Base-by-base conservation (phyloP, 1,284 basidiomycete genomes). In the Tilletia indica region DNA sequence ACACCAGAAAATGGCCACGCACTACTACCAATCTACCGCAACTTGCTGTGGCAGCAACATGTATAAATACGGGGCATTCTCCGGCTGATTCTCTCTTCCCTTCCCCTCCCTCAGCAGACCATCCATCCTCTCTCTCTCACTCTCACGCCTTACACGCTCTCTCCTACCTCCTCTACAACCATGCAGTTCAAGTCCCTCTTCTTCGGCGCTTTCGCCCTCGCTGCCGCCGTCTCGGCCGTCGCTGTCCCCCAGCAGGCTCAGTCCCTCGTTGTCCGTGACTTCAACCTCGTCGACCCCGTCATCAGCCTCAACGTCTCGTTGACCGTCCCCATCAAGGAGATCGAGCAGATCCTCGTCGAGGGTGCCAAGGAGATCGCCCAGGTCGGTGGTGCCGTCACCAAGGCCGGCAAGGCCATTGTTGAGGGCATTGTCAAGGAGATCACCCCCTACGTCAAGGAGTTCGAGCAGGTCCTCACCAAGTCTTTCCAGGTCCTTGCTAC, bases 321-420 rank as follows among this genome's bases (percentile, higher is more conserved):
- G 36, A 64, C 61, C 61, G 16, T 64, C 61, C 61, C 61, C 34
- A 64, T 64, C 61, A 34, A 64, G 61, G 61, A 64, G 61, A 42
- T 64, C 34, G 61, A 64, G 61, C 12, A 11, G 12, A 64, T 64
- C 61, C 61, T 64, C 61, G 38, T 36, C 31, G 61, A 64, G 61
- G 61, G 36, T 39, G 61, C 61, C 34, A 11, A 64, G 61, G 61
- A 64, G 61, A 34, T 64, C 61, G 61, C 61, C 61, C 61, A 64
- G 61, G 61, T 64, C 36, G 61, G 61, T 42, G 61, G 61, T 64
- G 61, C 61, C 34, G 31, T 64, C 14, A 64, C 61, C 61, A 64
- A 64, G 61, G 61, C 61, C 61, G 61, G 61, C 61, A 64, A 64
- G 61, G 61, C 61, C 61, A 9, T 64, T 38, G 61, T 64, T 64